A percentile compares a stretch with the other conserved stretches of the same genome.
phyloP scores from a whole-genome alignment of 306 rosid species.

The Betula pendula region DNA sequence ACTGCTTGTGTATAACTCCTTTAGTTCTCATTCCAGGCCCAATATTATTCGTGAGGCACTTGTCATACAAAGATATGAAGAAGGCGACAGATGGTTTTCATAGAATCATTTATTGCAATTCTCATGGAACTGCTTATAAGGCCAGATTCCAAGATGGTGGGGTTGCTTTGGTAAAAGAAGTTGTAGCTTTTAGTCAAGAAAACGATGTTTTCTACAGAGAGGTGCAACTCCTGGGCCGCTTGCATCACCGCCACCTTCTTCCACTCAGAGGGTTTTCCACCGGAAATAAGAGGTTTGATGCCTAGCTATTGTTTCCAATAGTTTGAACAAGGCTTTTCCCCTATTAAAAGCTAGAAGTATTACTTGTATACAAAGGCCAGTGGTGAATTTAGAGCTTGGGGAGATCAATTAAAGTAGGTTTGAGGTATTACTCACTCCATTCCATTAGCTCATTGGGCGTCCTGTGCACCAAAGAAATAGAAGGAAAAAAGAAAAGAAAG shows the following conservation, averaged over 20 bases:
- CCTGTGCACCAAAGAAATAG: not conserved
- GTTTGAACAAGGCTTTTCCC: not conserved
- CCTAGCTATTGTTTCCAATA: conserved; percentile 6
- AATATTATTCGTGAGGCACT: conserved; percentile 52
- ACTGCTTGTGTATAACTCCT: not conserved
- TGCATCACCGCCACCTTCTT: conserved; percentile 95
- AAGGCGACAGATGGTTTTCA: conserved; percentile 76
- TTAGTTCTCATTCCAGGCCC: conserved; percentile 52
- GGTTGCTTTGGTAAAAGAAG: conserved; percentile 70
- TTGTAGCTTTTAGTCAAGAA: conserved; percentile 44
- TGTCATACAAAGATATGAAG: conserved; percentile 68
- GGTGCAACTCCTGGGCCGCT: conserved; percentile 75
- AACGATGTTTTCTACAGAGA: conserved; percentile 56
- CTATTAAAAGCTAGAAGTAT: not conserved
- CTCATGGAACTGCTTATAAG: conserved; percentile 60
- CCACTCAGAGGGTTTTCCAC: conserved; percentile 72
- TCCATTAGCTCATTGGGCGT: not conserved
- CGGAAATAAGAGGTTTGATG: conserved; percentile 61
- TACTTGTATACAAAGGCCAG: not conserved
- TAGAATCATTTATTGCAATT: conserved; percentile 56
- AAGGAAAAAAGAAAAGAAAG: not conserved
- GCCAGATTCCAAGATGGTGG: conserved; percentile 70
- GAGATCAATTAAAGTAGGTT: not conserved
- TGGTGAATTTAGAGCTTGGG: not conserved
- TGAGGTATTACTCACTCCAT: not conserved